Base-by-base conservation (phyloP, 2,329 filamentous ascomycete species). In the Geoglossum cookeanum region DNA sequence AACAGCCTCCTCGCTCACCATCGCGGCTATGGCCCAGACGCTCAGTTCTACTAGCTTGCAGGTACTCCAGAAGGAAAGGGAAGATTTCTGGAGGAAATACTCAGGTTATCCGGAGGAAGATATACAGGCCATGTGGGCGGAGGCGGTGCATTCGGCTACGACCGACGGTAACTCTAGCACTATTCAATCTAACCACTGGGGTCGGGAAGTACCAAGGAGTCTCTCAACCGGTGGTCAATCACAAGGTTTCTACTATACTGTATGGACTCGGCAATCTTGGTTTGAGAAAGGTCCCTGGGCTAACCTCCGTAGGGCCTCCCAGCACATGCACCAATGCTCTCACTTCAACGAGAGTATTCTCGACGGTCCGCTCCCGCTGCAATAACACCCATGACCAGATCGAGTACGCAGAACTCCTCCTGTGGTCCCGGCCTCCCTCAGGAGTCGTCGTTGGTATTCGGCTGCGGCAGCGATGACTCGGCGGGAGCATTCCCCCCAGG, bases 361-460 rank as follows among this genome's bases (percentile, higher is more conserved):
- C 49, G 56, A n/a, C 66, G 61, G 48, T 70, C 70, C 32, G 66
- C 68, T 35, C 68, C 68, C 2, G 62, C 61, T 3, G 62, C 61
- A 33, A 37, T 61, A 8, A 49, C 60, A 29, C 47, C 61, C 52
- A 68, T 69, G 65, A 60, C 60, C 53, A 63, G 64, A 48, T 68
- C 68, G 3, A 62, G 63, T 49, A 59, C 57, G 44, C 60, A 53
- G 30, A 53, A 17, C 33, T 53, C 49, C 39, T 48, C 22, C 55
- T 44, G 55, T 52, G 62, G 51, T 60, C 60, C 64, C 35, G 49
- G 27, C 48, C 13, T 15, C 11, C 32, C 32, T n/a, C 49, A 53
- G 49, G 55, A 22, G 33, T 30, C 29, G 22, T 8, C 15, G 17
- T 37, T 48, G 30, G 15, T 9, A n/a, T 39, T 4, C 29, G 30